Percentiles rank a stretch among this genome's conserved stretches.
Evolutionary conservation across 768 basidiomycete genomes (phyloP).

Genomic region (Pholiota molesta): DNA sequence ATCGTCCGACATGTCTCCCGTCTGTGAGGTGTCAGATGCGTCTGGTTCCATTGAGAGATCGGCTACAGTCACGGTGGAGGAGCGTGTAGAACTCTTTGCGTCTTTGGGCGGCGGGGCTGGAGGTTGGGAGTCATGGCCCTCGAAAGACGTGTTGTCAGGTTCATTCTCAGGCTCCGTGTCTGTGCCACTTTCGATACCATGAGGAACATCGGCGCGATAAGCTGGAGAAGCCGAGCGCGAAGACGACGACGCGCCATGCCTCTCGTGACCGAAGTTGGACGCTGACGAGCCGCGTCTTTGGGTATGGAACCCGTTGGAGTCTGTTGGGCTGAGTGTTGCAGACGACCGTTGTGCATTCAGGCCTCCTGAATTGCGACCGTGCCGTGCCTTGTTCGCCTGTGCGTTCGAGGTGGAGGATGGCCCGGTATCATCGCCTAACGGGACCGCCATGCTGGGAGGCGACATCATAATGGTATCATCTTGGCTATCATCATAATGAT

Average conservation of each 20-base stretch:
- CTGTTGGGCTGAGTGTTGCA: slow-evolving; percentile 28
- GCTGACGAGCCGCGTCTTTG: slow-evolving; percentile 31
- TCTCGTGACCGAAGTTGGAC: slow-evolving; percentile 33
- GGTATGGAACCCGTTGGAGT: slow-evolving; percentile 27
- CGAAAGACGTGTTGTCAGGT: slow-evolving; percentile 26
- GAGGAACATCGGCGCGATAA: slow-evolving; percentile 71
- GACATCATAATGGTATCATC: slow-evolving; percentile 48
- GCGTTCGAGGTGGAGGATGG: neutral
- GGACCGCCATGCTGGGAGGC: slow-evolving; percentile 23
- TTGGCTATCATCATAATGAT: slow-evolving; percentile 30
- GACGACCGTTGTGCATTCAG: slow-evolving; percentile 23
- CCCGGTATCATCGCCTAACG: slow-evolving; percentile 16
- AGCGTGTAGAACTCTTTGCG: slow-evolving; percentile 13
- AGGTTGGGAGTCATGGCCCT: slow-evolving; percentile 27
- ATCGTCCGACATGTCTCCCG: slow-evolving; percentile 47
- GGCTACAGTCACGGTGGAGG: slow-evolving; percentile 8
- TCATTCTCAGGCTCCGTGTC: slow-evolving; percentile 69
- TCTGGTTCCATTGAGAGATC: slow-evolving; percentile 26
- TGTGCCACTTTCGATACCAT: slow-evolving; percentile 71
- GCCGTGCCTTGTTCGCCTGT: neutral
- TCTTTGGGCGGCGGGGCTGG: slow-evolving; percentile 53
- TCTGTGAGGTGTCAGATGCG: slow-evolving; percentile 29
- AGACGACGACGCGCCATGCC: slow-evolving; percentile 36
- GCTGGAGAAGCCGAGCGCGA: slow-evolving; percentile 62
- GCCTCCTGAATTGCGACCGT: slow-evolving; percentile 7